A percentile compares a stretch with the other conserved stretches of the same genome.
Conservation (phyloP, 1,284 basidiomycete species). For the Ceratobasidium papillatum region DNA sequence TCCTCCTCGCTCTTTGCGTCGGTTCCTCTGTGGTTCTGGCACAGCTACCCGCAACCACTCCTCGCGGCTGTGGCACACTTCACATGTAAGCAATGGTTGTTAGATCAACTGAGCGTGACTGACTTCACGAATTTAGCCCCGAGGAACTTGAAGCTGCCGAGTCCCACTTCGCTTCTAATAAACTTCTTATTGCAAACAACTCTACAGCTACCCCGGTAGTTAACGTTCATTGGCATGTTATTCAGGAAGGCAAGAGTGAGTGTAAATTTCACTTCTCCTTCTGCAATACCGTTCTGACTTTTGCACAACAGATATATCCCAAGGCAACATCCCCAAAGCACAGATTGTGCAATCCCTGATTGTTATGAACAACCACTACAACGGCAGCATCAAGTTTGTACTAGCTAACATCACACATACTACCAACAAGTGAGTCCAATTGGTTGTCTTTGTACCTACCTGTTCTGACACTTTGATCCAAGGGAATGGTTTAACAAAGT, state of each 20-base stretch:
- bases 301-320: neutral
- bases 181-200: neutral
- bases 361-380: slow-evolving; percentile 17
- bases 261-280: neutral
- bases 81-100: neutral
- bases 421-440: slow-evolving; percentile 3
- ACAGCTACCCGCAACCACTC: neutral
- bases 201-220: neutral
- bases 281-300: neutral
- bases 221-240: slow-evolving; percentile 26
- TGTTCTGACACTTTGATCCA: neutral
- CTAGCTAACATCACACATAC: neutral
- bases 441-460: no score
- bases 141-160: slow-evolving; percentile 11
- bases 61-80: slow-evolving; percentile 3
- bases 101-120: neutral
- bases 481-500: slow-evolving; percentile 41
- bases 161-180: slow-evolving; percentile 2
- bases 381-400: neutral
- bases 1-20: slow-evolving; percentile 15
- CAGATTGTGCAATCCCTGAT: slow-evolving; percentile 7
- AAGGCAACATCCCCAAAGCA: slow-evolving; percentile 18
- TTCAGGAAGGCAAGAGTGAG: slow-evolving; percentile 10
- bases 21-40: neutral
- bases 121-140: neutral